Conservation (phyloP, 208 protist genomes). For the Herpetomonas samuelpessoai region DNA sequence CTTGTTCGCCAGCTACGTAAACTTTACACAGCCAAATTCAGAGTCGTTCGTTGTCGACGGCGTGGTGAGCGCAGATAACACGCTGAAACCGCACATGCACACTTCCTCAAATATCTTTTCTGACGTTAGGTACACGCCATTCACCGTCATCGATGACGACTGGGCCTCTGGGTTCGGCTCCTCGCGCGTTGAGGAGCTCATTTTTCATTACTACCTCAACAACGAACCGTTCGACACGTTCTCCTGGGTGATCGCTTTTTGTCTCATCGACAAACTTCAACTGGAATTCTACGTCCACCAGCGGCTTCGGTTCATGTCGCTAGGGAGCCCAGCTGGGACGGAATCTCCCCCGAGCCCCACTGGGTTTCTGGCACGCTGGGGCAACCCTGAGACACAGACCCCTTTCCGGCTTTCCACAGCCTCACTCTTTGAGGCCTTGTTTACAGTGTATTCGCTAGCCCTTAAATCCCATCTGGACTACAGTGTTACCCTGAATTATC, state of each 20-base stretch:
- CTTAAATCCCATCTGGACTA: slow-evolving; percentile 81
- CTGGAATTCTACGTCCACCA: slow-evolving; percentile 41
- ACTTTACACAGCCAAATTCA: background rate
- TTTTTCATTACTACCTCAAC: slow-evolving; percentile 51
- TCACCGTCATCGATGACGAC: slow-evolving; percentile 14
- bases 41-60: background rate
- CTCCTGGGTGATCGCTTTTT: slow-evolving; percentile 74
- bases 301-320: slow-evolving; percentile 11
- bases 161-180: slow-evolving; percentile 29
- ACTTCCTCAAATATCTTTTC: too few relatives aligned
- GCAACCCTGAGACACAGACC: background rate
- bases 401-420: slow-evolving; percentile 9
- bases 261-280: slow-evolving; percentile 68
- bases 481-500: slow-evolving; percentile 46
- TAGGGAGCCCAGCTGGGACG: background rate
- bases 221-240: slow-evolving; percentile 48
- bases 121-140: too few relatives aligned
- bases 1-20: background rate
- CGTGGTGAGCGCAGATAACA: too few relatives aligned
- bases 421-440: slow-evolving; percentile 40
- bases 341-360: background rate
- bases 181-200: slow-evolving; percentile 32
- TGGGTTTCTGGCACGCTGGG: too few relatives aligned
- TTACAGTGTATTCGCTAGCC: slow-evolving; percentile 60
- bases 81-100: too few relatives aligned